Evolutionary conservation across 202 grass and related monocot genomes (phyloP), one percentile per base, ranked within the genome.

Genomic region (Panicum virgatum): DNA sequence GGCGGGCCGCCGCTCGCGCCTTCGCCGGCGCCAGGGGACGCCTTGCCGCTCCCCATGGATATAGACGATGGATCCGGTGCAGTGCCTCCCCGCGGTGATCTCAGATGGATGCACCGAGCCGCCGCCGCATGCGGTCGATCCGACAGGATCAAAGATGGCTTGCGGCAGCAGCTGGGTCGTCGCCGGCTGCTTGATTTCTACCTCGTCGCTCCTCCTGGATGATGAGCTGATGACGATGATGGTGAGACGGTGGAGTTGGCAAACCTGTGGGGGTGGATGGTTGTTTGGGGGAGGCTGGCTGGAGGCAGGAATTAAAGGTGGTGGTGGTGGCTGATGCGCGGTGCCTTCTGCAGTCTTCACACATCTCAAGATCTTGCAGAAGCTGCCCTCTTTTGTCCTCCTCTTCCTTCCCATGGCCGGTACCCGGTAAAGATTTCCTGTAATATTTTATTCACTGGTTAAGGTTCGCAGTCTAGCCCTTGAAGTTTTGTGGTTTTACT

Each of bases 371-470:
- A 85, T 91, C 82, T 82, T 56, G 85, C 27, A 26, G 70, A 78
- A 78, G 85, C 85, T 85, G 66, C 59, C 45, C 85, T 91, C 66
- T 85, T 88, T 88, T 83, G 83, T 86, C 84, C 25, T n/a, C 53
- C 80, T 87, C 76, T 14, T 69, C 20, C 69, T n/a, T 56, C 70
- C 63, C 86, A 77, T 88, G 52, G 72, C 73, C 66, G 20, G n/a
- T n/a, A n/a, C n/a, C n/a, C n/a, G n/a, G 70, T 68, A 86, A 86
- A 73, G 79, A 78, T 83, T 73, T 60, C 1, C 60, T 69, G 15
- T 52, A 45, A 40, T 61, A 72, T 80, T 80, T 82, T 73, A 6
- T 23, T 46, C 16, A 46, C 52, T 4, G 12, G 61, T 62, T 48
- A 0, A 9, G 1, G 74, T 79, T 89, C 68, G 26, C 67, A 42